Evolutionary conservation across 805 yeast genomes (phyloP).

Genomic region (Myxozyma neotropica): DNA sequence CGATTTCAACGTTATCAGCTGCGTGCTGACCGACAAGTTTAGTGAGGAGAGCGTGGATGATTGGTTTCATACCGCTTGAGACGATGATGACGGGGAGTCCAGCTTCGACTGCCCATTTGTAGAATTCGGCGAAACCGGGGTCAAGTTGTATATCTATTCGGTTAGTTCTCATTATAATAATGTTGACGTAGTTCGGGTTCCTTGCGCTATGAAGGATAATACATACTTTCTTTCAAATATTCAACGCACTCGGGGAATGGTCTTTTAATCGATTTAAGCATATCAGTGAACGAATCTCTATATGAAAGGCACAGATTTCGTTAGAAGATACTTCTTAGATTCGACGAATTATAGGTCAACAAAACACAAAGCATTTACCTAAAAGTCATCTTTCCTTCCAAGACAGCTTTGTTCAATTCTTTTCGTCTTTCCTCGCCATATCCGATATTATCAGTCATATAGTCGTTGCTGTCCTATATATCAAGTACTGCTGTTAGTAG

Average conservation of each 20-base stretch:
- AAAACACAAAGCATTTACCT: no score
- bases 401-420: constrained; percentile 68
- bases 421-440: constrained; percentile 72
- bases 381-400: constrained; percentile 67
- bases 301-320: constrained; percentile 27
- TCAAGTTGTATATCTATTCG: constrained; percentile 64
- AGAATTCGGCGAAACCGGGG: constrained; percentile 84
- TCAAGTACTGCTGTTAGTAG: no score
- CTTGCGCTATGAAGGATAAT: neutral
- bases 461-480: constrained; percentile 83
- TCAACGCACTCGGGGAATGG: constrained; percentile 86
- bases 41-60: constrained; percentile 74
- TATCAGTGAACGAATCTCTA: constrained; percentile 78
- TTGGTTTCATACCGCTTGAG: constrained; percentile 91
- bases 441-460: constrained; percentile 84
- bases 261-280: constrained; percentile 76
- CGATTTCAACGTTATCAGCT: constrained; percentile 69
- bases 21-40: constrained; percentile 79
- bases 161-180: no score
- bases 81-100: constrained; percentile 84
- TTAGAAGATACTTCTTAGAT: no score
- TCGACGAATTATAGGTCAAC: no score
- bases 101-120: constrained; percentile 71
- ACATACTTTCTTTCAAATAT: constrained; percentile 51
- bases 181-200: no score